These are phyloP conservation scores for Coemansia sp. DNA, from an alignment of 192 early-diverging fungal genomes.

Conservation along the genomic window DNA sequence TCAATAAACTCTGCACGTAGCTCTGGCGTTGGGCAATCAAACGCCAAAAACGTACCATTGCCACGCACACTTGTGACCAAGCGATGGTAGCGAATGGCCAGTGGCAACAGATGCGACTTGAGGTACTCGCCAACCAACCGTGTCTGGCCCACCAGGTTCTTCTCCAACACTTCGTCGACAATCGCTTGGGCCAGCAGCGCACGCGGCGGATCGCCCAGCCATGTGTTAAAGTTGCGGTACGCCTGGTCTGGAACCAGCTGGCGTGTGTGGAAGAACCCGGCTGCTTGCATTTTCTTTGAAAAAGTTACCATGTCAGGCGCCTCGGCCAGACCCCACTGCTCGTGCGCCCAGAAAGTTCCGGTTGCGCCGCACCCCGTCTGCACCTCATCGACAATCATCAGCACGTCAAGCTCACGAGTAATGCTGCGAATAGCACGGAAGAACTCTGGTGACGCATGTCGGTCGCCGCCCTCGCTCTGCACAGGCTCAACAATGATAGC, in stretches of 20 bases:
- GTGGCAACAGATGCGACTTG: conserved; percentile 51
- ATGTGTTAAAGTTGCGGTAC: conserved; percentile 74
- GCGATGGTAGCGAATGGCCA: conserved; percentile 55
- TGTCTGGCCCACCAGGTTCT: conserved; percentile 58
- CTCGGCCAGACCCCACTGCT: conserved; percentile 64
- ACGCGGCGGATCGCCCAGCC: conserved; percentile 73
- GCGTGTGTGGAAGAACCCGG: conserved; percentile 65
- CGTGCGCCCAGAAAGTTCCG: conserved; percentile 76
- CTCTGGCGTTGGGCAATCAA: conserved; percentile 59
- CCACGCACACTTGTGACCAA: conserved; percentile 61
- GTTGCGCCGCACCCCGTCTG: conserved; percentile 75
- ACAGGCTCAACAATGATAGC: conserved; percentile 71
- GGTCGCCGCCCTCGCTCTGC: conserved; percentile 75
- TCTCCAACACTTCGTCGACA: conserved; percentile 59
- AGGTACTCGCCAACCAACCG: conserved; percentile 58
- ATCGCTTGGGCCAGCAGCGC: conserved; percentile 64
- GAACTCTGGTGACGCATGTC: conserved; percentile 62
- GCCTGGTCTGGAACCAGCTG: conserved; percentile 62
- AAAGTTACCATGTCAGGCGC: conserved; percentile 78
- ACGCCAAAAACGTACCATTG: conserved; percentile 68
- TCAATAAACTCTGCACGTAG: conserved; percentile 58
- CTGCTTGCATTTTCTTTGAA: conserved; percentile 77
- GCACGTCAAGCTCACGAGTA: conserved; percentile 57
- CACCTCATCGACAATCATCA: conserved; percentile 80
- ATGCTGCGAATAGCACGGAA: conserved; percentile 64